These are phyloP conservation scores for Macadamia tetraphylla DNA, from an alignment of 164 flowering plant species.

Conservation along the genomic window DNA sequence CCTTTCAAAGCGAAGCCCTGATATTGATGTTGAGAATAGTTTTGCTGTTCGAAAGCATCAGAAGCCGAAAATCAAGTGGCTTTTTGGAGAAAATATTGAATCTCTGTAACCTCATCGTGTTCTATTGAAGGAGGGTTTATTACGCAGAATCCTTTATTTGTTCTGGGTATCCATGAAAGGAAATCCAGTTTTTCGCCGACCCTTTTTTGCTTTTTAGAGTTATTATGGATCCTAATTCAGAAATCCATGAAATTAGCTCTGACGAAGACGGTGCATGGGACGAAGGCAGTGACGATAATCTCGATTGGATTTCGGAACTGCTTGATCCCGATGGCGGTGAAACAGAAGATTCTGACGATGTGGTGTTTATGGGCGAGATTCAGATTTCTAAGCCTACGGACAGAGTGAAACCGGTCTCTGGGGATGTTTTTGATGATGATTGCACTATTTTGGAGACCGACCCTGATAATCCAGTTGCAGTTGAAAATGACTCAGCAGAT, in stretches of 20 bases:
- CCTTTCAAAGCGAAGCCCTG: too few relatives aligned
- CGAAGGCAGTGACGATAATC: conserved; percentile 15
- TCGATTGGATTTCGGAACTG: conserved; percentile 39
- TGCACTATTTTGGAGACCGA: conserved; percentile 72
- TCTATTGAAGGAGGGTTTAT: background rate
- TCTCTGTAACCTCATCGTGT: background rate
- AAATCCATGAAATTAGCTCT: conserved; percentile 23
- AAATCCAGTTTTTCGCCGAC: background rate
- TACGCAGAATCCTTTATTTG: background rate
- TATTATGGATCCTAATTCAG: background rate
- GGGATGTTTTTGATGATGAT: conserved; percentile 44
- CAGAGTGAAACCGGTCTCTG: conserved; percentile 1
- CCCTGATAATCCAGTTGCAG: conserved; percentile 45
- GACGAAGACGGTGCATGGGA: conserved; percentile 21
- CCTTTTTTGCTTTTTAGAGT: background rate
- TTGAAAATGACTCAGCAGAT: conserved; percentile 13
- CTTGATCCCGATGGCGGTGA: conserved; percentile 16
- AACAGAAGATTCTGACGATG: conserved; percentile 37
- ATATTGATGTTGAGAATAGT: too few relatives aligned
- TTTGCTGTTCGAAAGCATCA: too few relatives aligned
- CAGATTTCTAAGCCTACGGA: conserved; percentile 7
- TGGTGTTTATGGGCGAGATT: conserved; percentile 34
- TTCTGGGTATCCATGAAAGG: background rate
- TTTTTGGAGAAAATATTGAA: background rate
- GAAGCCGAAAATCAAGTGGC: background rate